These are phyloP conservation scores for Fibroporia radiculosa DNA, from an alignment of 768 basidiomycete species.

Conservation along the genomic window DNA sequence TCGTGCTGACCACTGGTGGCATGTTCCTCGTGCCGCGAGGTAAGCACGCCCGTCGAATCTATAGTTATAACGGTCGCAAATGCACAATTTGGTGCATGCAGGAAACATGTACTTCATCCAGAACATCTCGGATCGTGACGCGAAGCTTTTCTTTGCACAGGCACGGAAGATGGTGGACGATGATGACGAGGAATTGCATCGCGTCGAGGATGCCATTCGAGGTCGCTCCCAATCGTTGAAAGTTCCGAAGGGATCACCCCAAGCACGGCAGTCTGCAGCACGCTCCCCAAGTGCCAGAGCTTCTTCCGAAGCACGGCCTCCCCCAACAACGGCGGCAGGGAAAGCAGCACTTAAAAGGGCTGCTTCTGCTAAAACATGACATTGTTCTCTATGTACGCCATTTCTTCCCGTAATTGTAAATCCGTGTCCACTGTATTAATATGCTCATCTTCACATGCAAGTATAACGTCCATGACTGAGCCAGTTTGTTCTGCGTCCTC, in stretches of 20 bases:
- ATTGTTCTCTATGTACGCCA: too few species aligned
- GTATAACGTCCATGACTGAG: too few species aligned
- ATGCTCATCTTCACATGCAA: too few species aligned
- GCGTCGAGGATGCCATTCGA: too few species aligned
- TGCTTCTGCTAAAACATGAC: not conserved
- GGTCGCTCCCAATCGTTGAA: too few species aligned
- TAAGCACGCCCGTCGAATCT: slow-evolving; percentile 18
- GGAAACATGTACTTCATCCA: slow-evolving; percentile 89
- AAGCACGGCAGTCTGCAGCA: slow-evolving; percentile 2
- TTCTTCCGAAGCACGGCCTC: slow-evolving; percentile 7
- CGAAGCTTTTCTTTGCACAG: slow-evolving; percentile 88
- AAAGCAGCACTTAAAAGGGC: not conserved
- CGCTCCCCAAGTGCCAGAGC: slow-evolving; percentile 9
- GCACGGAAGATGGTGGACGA: slow-evolving; percentile 45
- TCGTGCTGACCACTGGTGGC: slow-evolving; percentile 73
- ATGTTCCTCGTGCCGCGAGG: slow-evolving; percentile 91
- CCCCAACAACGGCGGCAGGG: not conserved
- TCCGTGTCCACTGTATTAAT: too few species aligned
- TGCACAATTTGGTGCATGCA: slow-evolving; percentile 23
- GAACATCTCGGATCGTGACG: slow-evolving; percentile 76
- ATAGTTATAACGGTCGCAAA: not conserved
- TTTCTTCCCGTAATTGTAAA: too few species aligned
- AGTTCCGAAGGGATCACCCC: too few species aligned
- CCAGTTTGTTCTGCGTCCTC: too few species aligned
- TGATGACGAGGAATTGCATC: not conserved